Conservation (phyloP, 805 yeast genomes). For the Saturnispora sanitii region DNA sequence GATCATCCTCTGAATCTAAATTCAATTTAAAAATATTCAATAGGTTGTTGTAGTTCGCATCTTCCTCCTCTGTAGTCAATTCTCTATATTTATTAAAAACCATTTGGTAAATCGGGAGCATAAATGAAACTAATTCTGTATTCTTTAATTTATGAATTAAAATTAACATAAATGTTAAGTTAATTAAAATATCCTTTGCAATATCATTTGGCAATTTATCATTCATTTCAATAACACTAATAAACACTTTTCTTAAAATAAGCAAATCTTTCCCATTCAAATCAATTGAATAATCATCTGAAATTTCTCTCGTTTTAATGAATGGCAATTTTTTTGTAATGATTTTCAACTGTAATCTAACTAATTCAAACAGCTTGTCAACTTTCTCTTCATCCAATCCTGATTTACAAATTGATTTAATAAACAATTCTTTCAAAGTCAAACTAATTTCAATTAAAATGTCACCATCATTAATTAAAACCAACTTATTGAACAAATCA, state of each 20-base stretch:
- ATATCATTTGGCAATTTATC: slow-evolving; percentile 58
- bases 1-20: slow-evolving; percentile 17
- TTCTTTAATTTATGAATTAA: slow-evolving; percentile 39
- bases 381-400: slow-evolving; percentile 42
- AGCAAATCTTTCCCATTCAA: slow-evolving; percentile 27
- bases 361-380: slow-evolving; percentile 73
- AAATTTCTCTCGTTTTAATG: slow-evolving; percentile 36
- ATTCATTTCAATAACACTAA: slow-evolving; percentile 51
- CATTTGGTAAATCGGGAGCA: slow-evolving; percentile 42
- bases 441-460: slow-evolving; percentile 32
- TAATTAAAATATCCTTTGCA: slow-evolving; percentile 59
- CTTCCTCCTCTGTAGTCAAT: slow-evolving; percentile 9
- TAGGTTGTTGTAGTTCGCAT: slow-evolving; percentile 27
- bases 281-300: slow-evolving; percentile 14
- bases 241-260: slow-evolving; percentile 40
- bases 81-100: slow-evolving; percentile 27
- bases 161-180: slow-evolving; percentile 55
- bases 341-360: slow-evolving; percentile 59
- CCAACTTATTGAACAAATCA: slow-evolving; percentile 64
- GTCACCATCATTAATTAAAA: slow-evolving; percentile 45
- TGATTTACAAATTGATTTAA: slow-evolving; percentile 28
- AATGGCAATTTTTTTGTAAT: slow-evolving; percentile 53
- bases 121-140: slow-evolving; percentile 37
- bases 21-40: slow-evolving; percentile 18
- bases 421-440: slow-evolving; percentile 30